These are phyloP conservation scores for Rhizopus microsporus DNA, from an alignment of 371 early-diverging fungal genomes.

Conservation along the genomic window DNA sequence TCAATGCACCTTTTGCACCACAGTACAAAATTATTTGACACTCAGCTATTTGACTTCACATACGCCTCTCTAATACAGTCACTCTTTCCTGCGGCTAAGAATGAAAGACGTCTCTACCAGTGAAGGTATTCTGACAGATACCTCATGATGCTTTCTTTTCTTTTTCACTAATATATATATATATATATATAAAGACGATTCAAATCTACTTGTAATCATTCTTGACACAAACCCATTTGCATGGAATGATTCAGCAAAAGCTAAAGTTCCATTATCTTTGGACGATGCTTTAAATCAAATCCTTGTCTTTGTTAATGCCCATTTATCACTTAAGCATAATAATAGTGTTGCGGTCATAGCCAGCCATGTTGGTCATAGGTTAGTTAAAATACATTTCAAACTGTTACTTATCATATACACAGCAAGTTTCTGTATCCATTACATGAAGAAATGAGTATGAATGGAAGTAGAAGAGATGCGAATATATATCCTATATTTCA, in stretches of 20 bases:
- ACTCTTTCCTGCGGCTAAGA: neutral
- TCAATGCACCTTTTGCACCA: no score
- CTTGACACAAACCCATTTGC: conserved; percentile 79
- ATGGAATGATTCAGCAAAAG: conserved; percentile 63
- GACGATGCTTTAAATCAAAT: conserved; percentile 75
- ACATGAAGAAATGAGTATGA: conserved; percentile 34
- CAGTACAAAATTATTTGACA: no score
- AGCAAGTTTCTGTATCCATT: conserved; percentile 65
- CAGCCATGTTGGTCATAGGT: conserved; percentile 59
- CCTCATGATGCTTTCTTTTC: neutral
- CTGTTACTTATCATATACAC: neutral
- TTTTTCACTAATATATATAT: neutral
- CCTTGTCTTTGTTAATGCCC: conserved; percentile 85
- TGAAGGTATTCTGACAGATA: conserved; percentile 21
- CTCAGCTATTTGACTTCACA: no score
- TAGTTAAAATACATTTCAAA: neutral
- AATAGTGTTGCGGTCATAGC: conserved; percentile 83
- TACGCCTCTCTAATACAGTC: no score
- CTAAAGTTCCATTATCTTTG: conserved; percentile 57
- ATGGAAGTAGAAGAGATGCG: conserved; percentile 40
- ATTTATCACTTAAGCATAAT: conserved; percentile 82
- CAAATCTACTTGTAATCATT: conserved; percentile 75
- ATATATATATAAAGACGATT: conserved; percentile 50
- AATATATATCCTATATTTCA: conserved; percentile 68
- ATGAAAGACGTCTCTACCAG: conserved; percentile 37